Percentiles rank a stretch among this genome's conserved stretches.
Conservation (phyloP, 1,139 yeast genomes). For the Hanseniaspora gamundiae region DNA sequence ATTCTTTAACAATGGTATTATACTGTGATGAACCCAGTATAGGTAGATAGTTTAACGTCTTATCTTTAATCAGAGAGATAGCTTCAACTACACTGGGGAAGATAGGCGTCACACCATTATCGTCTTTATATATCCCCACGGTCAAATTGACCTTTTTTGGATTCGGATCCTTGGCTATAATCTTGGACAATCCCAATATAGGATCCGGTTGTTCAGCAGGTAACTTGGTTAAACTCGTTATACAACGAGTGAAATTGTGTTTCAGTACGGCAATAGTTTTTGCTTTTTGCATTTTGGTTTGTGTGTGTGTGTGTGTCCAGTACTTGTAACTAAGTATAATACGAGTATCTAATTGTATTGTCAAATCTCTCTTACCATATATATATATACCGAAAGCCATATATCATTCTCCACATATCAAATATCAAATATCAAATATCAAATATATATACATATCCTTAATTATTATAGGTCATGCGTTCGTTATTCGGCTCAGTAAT, state of each 20-base stretch:
- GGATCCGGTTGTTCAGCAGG: constrained; percentile 56
- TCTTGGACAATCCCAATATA: constrained; percentile 55
- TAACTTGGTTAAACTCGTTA: constrained; percentile 10
- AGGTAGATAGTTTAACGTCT: constrained; percentile 44
- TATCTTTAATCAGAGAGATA: constrained; percentile 31
- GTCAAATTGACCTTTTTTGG: constrained; percentile 72
- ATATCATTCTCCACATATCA: too few species aligned
- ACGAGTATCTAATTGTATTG: too few species aligned
- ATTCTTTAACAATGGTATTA: constrained; percentile 52
- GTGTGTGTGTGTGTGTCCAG: too few species aligned
- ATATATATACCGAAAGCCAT: too few species aligned
- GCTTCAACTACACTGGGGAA: constrained; percentile 73
- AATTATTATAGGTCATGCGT: too few species aligned
- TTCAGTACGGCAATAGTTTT: too few species aligned
- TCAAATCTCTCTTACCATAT: too few species aligned
- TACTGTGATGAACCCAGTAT: constrained; percentile 68
- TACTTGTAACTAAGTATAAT: too few species aligned
- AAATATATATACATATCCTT: too few species aligned
- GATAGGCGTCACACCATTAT: constrained; percentile 75
- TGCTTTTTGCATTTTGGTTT: too few species aligned
- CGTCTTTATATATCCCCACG: constrained; percentile 88
- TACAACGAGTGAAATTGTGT: not conserved
- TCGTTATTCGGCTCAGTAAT: too few species aligned
- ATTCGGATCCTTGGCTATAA: constrained; percentile 42
- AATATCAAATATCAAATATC: too few species aligned